Conservation (phyloP, 371 early-diverging fungal genomes). For the Polyrhizophydium stewartii region DNA sequence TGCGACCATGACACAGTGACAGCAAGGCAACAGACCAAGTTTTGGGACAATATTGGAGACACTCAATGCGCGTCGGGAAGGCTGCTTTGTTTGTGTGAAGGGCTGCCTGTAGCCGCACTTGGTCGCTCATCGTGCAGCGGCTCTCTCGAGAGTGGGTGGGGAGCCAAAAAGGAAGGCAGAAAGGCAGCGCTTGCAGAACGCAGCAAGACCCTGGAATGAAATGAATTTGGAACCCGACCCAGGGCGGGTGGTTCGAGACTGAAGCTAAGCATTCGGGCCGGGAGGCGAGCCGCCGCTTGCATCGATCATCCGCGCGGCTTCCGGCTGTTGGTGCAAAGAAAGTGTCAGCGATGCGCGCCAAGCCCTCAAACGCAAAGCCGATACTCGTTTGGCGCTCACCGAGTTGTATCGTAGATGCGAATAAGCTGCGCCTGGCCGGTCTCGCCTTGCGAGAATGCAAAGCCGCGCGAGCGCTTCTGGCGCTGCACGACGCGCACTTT, state of each 20-base stretch:
- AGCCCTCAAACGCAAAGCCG: not conserved
- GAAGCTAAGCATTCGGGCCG: too few relatives aligned
- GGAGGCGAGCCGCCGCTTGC: too few relatives aligned
- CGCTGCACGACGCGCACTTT: slow-evolving; percentile 88
- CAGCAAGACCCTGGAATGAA: not conserved
- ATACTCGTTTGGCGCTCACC: slow-evolving; percentile 65
- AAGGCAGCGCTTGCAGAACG: not conserved
- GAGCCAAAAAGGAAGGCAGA: not conserved
- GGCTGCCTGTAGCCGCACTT: too few relatives aligned
- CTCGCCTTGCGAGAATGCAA: slow-evolving; percentile 97
- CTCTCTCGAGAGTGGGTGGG: not conserved
- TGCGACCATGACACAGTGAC: too few relatives aligned
- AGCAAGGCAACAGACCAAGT: too few relatives aligned
- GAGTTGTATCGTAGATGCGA: slow-evolving; percentile 93
- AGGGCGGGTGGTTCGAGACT: too few relatives aligned
- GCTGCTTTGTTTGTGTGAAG: too few relatives aligned
- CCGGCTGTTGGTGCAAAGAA: not conserved
- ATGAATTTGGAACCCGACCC: too few relatives aligned
- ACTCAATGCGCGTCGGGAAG: too few relatives aligned
- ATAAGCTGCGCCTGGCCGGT: slow-evolving; percentile 91
- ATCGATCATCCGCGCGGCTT: not conserved
- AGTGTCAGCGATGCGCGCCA: too few relatives aligned
- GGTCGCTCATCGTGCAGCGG: too few relatives aligned
- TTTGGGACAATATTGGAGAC: too few relatives aligned
- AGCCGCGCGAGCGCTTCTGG: slow-evolving; percentile 88